Evolutionary conservation across 306 rosid species (phyloP).

Genomic region (Cercis canadensis): DNA sequence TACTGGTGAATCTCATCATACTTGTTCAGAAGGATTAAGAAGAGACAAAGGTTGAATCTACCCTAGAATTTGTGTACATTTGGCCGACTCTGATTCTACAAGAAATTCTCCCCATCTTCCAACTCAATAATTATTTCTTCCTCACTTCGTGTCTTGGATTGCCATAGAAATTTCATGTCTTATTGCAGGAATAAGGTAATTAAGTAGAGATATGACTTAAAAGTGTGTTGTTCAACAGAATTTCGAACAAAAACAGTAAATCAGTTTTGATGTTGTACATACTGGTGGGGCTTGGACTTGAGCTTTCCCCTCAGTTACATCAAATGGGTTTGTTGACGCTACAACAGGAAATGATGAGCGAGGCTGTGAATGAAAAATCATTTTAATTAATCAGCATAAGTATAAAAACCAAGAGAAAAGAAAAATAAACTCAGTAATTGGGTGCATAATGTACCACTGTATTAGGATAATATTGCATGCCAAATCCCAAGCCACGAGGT

Average conservation of each 20-base stretch:
- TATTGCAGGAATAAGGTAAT: constrained; percentile 20
- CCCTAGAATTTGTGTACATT: background rate
- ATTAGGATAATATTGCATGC: constrained; percentile 66
- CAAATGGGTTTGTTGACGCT: constrained; percentile 73
- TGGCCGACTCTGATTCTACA: background rate
- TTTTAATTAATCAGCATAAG: constrained; percentile 22
- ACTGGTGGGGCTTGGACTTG: constrained; percentile 51
- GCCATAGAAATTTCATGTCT: constrained; percentile 10
- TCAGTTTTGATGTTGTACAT: constrained; percentile 41
- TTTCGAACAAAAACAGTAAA: background rate
- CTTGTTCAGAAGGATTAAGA: constrained; percentile 5
- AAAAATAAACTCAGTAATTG: background rate
- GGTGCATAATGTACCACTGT: constrained; percentile 46
- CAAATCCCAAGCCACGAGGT: constrained; percentile 56
- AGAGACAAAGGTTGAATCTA: background rate
- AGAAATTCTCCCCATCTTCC: background rate
- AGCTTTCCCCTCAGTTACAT: constrained; percentile 47
- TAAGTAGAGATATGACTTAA: background rate
- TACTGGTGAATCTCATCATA: background rate
- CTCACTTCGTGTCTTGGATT: constrained; percentile 1
- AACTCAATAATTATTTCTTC: background rate
- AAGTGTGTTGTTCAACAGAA: constrained; percentile 12
- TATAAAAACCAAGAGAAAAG: constrained; percentile 22
- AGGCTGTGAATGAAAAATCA: constrained; percentile 55
- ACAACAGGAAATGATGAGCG: constrained; percentile 43